These are phyloP conservation scores for Coniochaeta sp. DNA, from an alignment of 2,329 filamentous ascomycete species.

Conservation along the genomic window DNA sequence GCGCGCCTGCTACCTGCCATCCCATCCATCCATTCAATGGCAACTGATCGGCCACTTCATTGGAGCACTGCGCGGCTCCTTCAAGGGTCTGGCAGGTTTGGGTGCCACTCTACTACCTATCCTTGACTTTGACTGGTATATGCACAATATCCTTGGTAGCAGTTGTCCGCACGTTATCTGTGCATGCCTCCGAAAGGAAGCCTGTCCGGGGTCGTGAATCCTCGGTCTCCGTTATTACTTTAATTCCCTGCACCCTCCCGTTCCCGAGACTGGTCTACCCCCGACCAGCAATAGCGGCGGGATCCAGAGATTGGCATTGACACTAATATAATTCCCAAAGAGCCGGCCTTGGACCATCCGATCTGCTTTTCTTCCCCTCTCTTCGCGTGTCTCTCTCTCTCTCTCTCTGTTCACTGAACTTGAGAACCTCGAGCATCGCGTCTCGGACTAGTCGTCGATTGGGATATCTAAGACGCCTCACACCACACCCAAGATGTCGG, in stretches of 20 bases:
- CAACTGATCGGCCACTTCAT: neutral
- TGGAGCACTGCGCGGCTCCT: neutral
- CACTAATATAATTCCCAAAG: neutral
- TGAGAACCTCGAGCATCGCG: neutral
- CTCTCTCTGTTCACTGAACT: neutral
- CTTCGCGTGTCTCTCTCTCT: neutral
- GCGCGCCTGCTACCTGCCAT: neutral
- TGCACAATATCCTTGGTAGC: neutral
- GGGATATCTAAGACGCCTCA: neutral
- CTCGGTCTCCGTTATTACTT: neutral
- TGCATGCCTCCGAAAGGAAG: neutral
- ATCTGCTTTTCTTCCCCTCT: neutral
- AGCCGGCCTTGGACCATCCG: neutral
- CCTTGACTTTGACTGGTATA: neutral
- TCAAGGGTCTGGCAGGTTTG: neutral
- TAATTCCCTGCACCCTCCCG: constrained; percentile 3
- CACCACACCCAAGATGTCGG: neutral
- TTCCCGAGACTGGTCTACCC: neutral
- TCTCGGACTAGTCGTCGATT: neutral
- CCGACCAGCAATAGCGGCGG: constrained; percentile 1
- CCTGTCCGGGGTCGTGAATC: neutral
- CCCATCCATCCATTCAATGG: neutral
- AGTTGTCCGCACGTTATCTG: constrained; percentile 1
- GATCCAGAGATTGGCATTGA: neutral
- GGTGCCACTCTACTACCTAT: neutral